Conservation (phyloP, 2,329 filamentous ascomycete species). For the Myriosclerotinia scirpicola region DNA sequence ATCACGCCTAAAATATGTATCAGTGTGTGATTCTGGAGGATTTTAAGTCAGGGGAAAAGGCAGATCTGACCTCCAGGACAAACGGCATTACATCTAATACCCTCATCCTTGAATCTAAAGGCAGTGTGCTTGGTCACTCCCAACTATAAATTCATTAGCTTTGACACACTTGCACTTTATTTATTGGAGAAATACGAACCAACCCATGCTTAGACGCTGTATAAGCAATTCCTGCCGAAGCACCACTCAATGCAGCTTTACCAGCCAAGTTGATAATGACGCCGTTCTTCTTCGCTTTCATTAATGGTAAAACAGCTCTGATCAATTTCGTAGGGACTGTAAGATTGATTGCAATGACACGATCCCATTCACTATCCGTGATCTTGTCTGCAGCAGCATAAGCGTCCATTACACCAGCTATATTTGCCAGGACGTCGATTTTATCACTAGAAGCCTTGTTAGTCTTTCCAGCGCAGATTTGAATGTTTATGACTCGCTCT, state of each 20-base stretch:
- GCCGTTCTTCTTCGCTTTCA: constrained; percentile 44
- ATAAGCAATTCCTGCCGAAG: constrained; percentile 46
- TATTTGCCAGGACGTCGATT: constrained; percentile 48
- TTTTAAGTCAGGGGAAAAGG: background rate
- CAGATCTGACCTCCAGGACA: constrained; percentile 42
- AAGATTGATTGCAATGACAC: constrained; percentile 46
- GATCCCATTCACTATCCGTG: constrained; percentile 44
- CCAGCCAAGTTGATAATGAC: constrained; percentile 47
- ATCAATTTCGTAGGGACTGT: constrained; percentile 49
- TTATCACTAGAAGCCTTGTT: constrained; percentile 27
- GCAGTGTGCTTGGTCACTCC: constrained; percentile 51
- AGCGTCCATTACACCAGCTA: constrained; percentile 48
- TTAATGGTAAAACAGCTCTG: constrained; percentile 46
- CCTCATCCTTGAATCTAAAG: constrained; percentile 47
- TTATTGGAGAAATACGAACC: constrained; percentile 28
- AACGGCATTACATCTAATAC: constrained; percentile 49
- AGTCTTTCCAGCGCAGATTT: background rate
- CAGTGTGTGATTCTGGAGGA: background rate
- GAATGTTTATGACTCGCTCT: too few relatives aligned
- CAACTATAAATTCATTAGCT: constrained; percentile 35
- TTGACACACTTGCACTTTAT: background rate
- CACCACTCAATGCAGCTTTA: constrained; percentile 43
- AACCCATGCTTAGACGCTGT: constrained; percentile 48
- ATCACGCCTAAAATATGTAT: background rate
- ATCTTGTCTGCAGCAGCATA: constrained; percentile 45